Evolutionary conservation across 2,329 filamentous ascomycete genomes (phyloP), one percentile per base, ranked within the genome.

Genomic region (Scedosporium dehoogii): DNA sequence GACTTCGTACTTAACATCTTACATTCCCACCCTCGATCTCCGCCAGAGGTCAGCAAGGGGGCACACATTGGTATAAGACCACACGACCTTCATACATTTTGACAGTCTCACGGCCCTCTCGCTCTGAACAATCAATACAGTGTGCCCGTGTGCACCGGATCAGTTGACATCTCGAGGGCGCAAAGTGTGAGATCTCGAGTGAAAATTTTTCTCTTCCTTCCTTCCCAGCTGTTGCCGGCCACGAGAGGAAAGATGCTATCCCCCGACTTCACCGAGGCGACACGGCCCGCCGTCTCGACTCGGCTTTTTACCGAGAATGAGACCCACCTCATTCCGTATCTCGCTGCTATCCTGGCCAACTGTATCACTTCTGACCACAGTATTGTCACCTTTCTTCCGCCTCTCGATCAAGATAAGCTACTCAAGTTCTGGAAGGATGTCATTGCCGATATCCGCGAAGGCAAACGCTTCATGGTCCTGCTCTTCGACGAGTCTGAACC

Each of bases 321-420:
- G 46, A 41, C 73, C 29, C 78, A 82, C 67, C 76, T 86, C 23
- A 75, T 84, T 25, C 77, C 80, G 16, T 82, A 83, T 67, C 76
- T 87, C 18, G 83, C 83, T 42, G 77, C 78, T 57, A 76, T 87
- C 25, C 85, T 87, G 66, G 80, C 78, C 63, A 77, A 79, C 14
- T 86, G 84, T 72, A 84, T 88, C 69, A 81, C 79, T 4, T 74
- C 79, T 64, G 83, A 85, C 72, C 75, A 78, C 68, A 81, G 79
- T 65, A 77, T 84, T 42, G 81, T 81, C 27, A 82, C 78, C 4
- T 87, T 87, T 69, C 74, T 85, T 14, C 82, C 83, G n/a, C 84
- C 85, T 0, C 73, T 87, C 41, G 78, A 78, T 58, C 76, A 83
- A 68, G 75, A 79, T 44, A 83, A 82, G 68, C 79, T 87, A 46